Percentiles rank a stretch among this genome's conserved stretches.
Evolutionary conservation across 768 basidiomycete species (phyloP).

Genomic region (Suillus brevipes): DNA sequence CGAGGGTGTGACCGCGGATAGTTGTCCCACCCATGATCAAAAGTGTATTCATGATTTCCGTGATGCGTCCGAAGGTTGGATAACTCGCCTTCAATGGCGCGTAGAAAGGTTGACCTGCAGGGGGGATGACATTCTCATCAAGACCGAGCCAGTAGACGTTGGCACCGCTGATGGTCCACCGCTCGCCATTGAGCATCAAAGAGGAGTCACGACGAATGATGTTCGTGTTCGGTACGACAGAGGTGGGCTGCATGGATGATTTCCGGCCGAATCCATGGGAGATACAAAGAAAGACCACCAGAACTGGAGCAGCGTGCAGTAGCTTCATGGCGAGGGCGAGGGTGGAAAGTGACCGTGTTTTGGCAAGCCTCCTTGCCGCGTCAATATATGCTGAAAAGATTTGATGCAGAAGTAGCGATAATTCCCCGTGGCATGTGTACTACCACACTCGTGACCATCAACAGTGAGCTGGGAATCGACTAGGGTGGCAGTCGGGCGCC

Average conservation of each 20-base stretch:
- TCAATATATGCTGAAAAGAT: background rate
- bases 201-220: conserved; percentile 8
- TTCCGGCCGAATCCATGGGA: background rate
- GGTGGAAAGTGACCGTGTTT: background rate
- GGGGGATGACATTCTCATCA: conserved; percentile 32
- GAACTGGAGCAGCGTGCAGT: background rate
- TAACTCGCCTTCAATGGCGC: conserved; percentile 11
- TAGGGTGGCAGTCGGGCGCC: background rate
- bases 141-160: conserved; percentile 36
- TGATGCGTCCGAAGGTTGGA: conserved; percentile 12
- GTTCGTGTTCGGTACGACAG: conserved; percentile 2
- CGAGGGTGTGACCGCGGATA: conserved; percentile 31
- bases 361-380: background rate
- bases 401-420: background rate
- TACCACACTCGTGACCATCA: background rate
- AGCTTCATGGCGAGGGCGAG: background rate
- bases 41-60: conserved; percentile 11
- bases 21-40: conserved; percentile 24
- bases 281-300: conserved; percentile 2
- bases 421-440: background rate
- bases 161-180: conserved; percentile 16
- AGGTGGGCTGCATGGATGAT: conserved; percentile 3
- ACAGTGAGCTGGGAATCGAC: background rate
- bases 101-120: conserved; percentile 7
- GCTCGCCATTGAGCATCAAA: conserved; percentile 7